These are phyloP conservation scores for Isatis tinctoria DNA, from an alignment of 345 rosid genomes.

Conservation along the genomic window DNA sequence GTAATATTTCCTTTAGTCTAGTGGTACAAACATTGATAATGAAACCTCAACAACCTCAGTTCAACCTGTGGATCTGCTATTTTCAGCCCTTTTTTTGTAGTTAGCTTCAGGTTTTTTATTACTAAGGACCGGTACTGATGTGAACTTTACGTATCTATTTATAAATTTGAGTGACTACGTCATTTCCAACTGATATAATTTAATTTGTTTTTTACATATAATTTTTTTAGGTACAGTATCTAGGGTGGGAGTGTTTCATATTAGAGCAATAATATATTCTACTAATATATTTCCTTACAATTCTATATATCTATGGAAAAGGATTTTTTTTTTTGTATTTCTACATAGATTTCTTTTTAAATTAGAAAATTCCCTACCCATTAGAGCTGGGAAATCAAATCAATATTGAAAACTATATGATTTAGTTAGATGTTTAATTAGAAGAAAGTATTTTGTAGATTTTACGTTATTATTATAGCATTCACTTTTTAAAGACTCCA, in stretches of 20 bases:
- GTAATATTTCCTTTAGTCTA: too few relatives aligned
- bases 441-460: too few relatives aligned
- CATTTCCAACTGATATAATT: neutral
- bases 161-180: neutral
- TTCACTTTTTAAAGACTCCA: neutral
- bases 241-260: neutral
- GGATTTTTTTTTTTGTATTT: neutral
- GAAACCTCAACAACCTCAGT: too few relatives aligned
- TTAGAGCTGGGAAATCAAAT: neutral
- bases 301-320: neutral
- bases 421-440: neutral
- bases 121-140: too few relatives aligned
- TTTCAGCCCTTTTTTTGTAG: too few relatives aligned
- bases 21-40: too few relatives aligned
- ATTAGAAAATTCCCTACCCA: neutral
- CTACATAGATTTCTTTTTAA: too few relatives aligned
- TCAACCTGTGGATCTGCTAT: too few relatives aligned
- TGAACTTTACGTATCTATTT: neutral
- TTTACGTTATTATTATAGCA: neutral
- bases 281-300: neutral
- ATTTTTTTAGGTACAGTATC: neutral
- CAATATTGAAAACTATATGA: neutral
- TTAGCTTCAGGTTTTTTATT: too few relatives aligned
- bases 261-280: neutral
- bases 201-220: too few relatives aligned